Evolutionary conservation across 2,329 filamentous ascomycete species (phyloP).

Genomic region (Aspergillus flavus): DNA sequence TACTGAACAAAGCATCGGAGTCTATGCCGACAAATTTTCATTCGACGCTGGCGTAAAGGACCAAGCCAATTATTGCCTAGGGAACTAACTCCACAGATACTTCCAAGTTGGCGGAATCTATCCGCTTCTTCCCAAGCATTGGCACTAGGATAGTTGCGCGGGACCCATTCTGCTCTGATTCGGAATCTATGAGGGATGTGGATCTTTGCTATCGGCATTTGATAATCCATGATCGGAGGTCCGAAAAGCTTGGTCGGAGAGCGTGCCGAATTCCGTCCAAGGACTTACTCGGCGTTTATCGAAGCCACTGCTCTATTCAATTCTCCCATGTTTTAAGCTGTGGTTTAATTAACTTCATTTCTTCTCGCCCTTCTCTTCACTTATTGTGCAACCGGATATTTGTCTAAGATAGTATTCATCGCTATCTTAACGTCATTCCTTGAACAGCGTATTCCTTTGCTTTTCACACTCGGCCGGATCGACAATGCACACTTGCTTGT

Average conservation of each 20-base stretch:
- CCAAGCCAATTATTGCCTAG: neutral
- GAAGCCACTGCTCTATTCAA: neutral
- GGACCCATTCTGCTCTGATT: neutral
- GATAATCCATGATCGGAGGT: conserved; percentile 3
- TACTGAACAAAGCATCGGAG: conserved; percentile 11
- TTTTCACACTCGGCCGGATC: neutral
- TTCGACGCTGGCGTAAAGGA: neutral
- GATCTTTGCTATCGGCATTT: conserved; percentile 8
- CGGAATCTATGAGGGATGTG: conserved; percentile 1
- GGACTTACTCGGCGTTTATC: neutral
- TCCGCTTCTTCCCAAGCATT: neutral
- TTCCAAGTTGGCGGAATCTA: neutral
- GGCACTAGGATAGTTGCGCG: neutral
- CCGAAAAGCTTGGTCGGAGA: conserved; percentile 9
- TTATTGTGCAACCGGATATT: neutral
- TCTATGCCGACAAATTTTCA: conserved; percentile 12
- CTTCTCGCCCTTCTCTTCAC: neutral
- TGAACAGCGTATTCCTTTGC: neutral
- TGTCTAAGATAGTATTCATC: neutral
- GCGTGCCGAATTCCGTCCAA: neutral
- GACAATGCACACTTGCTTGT: neutral
- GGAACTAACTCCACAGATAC: neutral
- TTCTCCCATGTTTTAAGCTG: neutral
- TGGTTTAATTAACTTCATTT: neutral
- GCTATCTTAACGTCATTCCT: neutral